Percentiles rank a stretch among this genome's conserved stretches.
These are phyloP conservation scores for Blastomyces emzantsi DNA, from an alignment of 2,329 filamentous ascomycete species.

Conservation along the genomic window DNA sequence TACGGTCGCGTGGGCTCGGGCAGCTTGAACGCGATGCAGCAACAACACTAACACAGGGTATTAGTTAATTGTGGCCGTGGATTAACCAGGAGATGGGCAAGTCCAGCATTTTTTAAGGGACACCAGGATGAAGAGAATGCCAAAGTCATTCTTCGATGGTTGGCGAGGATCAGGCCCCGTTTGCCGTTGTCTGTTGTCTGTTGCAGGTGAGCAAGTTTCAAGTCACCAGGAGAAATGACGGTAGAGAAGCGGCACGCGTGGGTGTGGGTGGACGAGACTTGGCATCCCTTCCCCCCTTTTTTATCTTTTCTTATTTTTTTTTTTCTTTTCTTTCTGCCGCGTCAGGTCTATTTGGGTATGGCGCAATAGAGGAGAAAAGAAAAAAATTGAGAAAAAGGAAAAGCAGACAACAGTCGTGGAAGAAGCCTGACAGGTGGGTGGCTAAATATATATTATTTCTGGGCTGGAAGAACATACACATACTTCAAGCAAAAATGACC, in stretches of 20 bases:
- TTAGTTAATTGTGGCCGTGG: conserved; percentile 1
- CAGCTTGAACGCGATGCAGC: too few species aligned
- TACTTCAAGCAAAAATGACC: too few species aligned
- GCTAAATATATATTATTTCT: too few species aligned
- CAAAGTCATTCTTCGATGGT: conserved; percentile 1
- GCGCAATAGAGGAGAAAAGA: background rate
- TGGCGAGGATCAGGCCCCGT: background rate
- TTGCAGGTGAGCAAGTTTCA: conserved; percentile 5
- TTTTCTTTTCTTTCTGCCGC: background rate
- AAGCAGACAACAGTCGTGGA: too few species aligned
- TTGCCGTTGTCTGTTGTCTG: background rate
- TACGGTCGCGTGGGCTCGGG: background rate
- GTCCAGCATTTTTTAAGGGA: conserved; percentile 2
- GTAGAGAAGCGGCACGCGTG: background rate
- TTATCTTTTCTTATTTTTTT: background rate
- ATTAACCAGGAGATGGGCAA: background rate
- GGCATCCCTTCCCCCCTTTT: background rate
- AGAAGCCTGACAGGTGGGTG: too few species aligned
- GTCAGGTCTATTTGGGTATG: background rate
- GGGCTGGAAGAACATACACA: too few species aligned
- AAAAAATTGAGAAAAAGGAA: too few species aligned
- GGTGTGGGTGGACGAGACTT: background rate
- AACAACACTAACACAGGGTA: background rate
- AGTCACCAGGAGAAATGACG: conserved; percentile 8
- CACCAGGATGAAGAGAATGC: background rate